A percentile compares a stretch with the other conserved stretches of the same genome.
Evolutionary conservation across 176 grass and related monocot species (phyloP).

Genomic region (Avena eriantha): DNA sequence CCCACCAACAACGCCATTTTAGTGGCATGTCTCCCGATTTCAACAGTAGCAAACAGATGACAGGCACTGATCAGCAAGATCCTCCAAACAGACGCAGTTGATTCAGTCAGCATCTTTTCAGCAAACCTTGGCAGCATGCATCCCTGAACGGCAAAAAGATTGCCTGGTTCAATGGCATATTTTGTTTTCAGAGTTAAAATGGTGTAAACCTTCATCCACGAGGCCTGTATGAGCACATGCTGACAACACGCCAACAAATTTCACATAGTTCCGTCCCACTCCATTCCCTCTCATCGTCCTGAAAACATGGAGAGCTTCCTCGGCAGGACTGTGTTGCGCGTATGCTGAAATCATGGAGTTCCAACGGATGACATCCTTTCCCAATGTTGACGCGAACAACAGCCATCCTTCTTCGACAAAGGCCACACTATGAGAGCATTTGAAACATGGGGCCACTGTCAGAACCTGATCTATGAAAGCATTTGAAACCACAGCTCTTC

Average conservation of each 20-base stretch:
- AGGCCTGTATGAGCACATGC: conserved; percentile 73
- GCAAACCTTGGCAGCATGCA: conserved; percentile 68
- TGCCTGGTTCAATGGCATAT: conserved; percentile 65
- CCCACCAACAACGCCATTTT: conserved; percentile 33
- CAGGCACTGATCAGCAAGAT: conserved; percentile 72
- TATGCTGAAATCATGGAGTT: conserved; percentile 77
- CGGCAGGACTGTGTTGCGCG: conserved; percentile 62
- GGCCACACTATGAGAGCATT: too few relatives aligned
- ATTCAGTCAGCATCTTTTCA: conserved; percentile 66
- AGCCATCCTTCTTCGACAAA: too few relatives aligned
- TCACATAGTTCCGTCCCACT: conserved; percentile 71
- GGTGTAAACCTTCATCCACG: conserved; percentile 55
- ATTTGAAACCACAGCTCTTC: too few relatives aligned
- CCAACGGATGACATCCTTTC: conserved; percentile 61
- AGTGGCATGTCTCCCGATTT: conserved; percentile 66
- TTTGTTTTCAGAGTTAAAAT: conserved; percentile 62
- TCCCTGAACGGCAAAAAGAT: conserved; percentile 63
- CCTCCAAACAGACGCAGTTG: conserved; percentile 61
- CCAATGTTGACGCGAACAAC: background rate
- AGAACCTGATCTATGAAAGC: too few relatives aligned
- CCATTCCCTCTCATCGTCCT: conserved; percentile 54
- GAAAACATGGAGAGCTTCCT: conserved; percentile 68
- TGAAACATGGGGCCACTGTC: too few relatives aligned
- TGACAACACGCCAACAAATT: conserved; percentile 54
- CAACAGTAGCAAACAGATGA: conserved; percentile 58